Evolutionary conservation across 116 monocot species (phyloP), one percentile per base, ranked within the genome.

Genomic region (Trichopus zeylanicus): DNA sequence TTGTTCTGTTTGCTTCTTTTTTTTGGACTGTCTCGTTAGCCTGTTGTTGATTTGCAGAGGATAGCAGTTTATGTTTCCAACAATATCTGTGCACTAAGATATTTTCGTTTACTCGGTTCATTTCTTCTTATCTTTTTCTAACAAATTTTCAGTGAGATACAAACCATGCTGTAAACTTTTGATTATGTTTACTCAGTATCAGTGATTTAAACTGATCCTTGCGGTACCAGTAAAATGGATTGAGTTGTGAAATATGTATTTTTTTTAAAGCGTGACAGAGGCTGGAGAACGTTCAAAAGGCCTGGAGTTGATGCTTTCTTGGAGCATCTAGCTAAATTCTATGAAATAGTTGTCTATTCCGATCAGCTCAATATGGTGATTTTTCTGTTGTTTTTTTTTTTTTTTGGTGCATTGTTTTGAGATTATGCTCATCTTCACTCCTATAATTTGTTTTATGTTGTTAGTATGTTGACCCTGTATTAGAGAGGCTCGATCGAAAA

Each of bases 271-370:
- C 87, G 97, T 65, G 97, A 97, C 4, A 81, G 97, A 71, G 97
- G 97, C 35, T 97, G 97, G 97, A 84, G 81, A 56, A 97, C 97
- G 37, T 91, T 97, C 60, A 97, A 97, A 73, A 87, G 97, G 56
- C 91, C 97, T 25, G 97, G 91, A 38, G 91, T 84, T 62, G 97
- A 97, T 69, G 91, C 81, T 59, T 97, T 97, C 56, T 67, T 97
- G 58, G 97, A 97, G 57, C 91, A 86, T 69, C 79, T 97, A 53
- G 87, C 85, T 28, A 81, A 97, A 70, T 91, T 91, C 27, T 97
- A 91, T 75, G 97, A 97, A 73, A 84, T 97, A 65, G 97, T 97
- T 46, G 78, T 97, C 7, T 97, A 87, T 67, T 87, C 97, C 10
- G 97, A 97, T 78, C 97, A 97, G 65, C 67, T 87, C 35, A 77